Conservation (phyloP, 2,329 filamentous ascomycete genomes). For the Aspergillus clavatus region DNA sequence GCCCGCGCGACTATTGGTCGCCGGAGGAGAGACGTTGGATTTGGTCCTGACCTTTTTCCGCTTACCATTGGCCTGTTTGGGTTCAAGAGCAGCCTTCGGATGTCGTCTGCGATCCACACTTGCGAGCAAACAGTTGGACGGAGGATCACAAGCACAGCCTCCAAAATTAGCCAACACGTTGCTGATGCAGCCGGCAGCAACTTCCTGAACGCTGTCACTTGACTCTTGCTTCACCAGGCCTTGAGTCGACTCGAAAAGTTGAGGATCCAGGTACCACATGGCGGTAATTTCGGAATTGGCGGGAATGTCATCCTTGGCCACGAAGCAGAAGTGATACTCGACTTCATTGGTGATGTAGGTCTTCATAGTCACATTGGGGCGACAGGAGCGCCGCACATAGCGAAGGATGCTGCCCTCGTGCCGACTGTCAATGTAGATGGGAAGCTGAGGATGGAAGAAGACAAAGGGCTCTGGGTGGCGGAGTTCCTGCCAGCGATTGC, state of each 20-base stretch:
- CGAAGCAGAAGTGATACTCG: slow-evolving; percentile 88
- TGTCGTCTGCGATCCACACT: slow-evolving; percentile 42
- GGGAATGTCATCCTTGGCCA: slow-evolving; percentile 71
- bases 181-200: slow-evolving; percentile 43
- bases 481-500: slow-evolving; percentile 65
- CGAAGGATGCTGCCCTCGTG: slow-evolving; percentile 80
- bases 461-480: slow-evolving; percentile 63
- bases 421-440: slow-evolving; percentile 88
- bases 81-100: slow-evolving; percentile 30
- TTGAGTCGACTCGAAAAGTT: slow-evolving; percentile 35
- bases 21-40: slow-evolving; percentile 49
- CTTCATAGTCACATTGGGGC: slow-evolving; percentile 81
- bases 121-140: slow-evolving; percentile 37
- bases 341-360: slow-evolving; percentile 73
- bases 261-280: slow-evolving; percentile 45
- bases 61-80: slow-evolving; percentile 42
- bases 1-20: slow-evolving; percentile 55
- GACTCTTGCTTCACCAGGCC: slow-evolving; percentile 40
- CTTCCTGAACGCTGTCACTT: slow-evolving; percentile 37
- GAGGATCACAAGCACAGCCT: slow-evolving; percentile 44
- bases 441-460: slow-evolving; percentile 81
- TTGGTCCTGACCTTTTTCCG: slow-evolving; percentile 47
- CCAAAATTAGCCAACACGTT: slow-evolving; percentile 47
- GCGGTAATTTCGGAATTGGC: slow-evolving; percentile 49
- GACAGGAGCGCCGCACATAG: slow-evolving; percentile 88